Percentiles rank a stretch among this genome's conserved stretches.
Conservation (phyloP, 1,139 yeast genomes). For the Debaryomyces fabryi region DNA sequence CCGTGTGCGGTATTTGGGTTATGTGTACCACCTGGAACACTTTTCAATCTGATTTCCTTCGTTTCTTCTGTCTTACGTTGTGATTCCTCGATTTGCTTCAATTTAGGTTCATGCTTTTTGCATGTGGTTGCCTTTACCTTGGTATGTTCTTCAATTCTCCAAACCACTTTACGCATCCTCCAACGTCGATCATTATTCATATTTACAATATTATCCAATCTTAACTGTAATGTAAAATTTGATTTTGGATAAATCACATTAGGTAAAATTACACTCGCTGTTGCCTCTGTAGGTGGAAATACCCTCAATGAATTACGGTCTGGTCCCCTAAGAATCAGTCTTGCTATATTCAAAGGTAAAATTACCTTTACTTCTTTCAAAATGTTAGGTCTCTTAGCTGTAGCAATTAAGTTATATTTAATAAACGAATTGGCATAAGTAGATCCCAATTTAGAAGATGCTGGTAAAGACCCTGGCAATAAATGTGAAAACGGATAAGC, state of each 20-base stretch:
- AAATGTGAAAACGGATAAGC: slow-evolving; percentile 94
- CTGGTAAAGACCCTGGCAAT: slow-evolving; percentile 88
- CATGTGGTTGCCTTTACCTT: slow-evolving; percentile 65
- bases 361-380: slow-evolving; percentile 42
- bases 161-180: slow-evolving; percentile 86
- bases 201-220: slow-evolving; percentile 73
- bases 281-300: slow-evolving; percentile 92
- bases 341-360: slow-evolving; percentile 73
- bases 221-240: slow-evolving; percentile 77
- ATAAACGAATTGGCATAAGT: slow-evolving; percentile 58
- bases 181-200: slow-evolving; percentile 64
- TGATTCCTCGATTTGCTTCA: slow-evolving; percentile 49
- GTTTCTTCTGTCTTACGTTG: slow-evolving; percentile 29
- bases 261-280: slow-evolving; percentile 85
- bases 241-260: slow-evolving; percentile 89
- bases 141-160: slow-evolving; percentile 88
- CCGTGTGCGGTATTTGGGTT: slow-evolving; percentile 6
- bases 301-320: slow-evolving; percentile 87
- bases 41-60: slow-evolving; percentile 16
- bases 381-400: slow-evolving; percentile 31
- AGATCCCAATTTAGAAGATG: slow-evolving; percentile 65
- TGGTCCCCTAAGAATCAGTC: slow-evolving; percentile 80
- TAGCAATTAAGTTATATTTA: slow-evolving; percentile 75
- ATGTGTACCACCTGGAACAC: slow-evolving; percentile 8
- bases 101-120: slow-evolving; percentile 51